Conservation (phyloP, 139 green algal species). For the Chlorella sp. region DNA sequence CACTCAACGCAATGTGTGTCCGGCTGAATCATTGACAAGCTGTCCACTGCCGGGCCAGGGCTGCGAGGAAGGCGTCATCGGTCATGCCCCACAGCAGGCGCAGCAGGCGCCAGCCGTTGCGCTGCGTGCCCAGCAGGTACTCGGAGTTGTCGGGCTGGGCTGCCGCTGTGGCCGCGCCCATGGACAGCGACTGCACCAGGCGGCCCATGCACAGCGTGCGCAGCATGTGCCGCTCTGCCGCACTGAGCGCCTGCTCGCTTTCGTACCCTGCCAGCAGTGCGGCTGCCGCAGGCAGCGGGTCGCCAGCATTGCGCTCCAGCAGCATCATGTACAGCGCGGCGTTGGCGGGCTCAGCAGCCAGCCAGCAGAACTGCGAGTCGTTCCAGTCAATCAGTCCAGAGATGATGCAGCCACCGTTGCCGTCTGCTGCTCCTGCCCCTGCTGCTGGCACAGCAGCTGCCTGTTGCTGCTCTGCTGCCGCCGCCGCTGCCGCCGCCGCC, state of each 20-base stretch:
- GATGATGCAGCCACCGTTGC: not conserved
- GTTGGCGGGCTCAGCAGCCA: conserved; percentile 1
- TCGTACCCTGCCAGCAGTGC: conserved; percentile 20
- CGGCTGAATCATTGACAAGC: no score
- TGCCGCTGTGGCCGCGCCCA: conserved; percentile 3
- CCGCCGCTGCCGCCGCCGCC: not conserved
- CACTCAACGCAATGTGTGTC: no score
- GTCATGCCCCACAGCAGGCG: conserved; percentile 37
- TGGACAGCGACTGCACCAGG: conserved; percentile 19
- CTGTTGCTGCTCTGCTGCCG: not conserved
- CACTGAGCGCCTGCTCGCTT: not conserved
- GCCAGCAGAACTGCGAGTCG: conserved; percentile 1
- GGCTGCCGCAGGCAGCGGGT: conserved; percentile 9
- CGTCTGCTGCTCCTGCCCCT: not conserved
- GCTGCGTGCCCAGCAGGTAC: conserved; percentile 36
- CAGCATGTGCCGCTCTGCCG: conserved; percentile 14
- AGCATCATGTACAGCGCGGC: not conserved
- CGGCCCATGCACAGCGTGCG: conserved; percentile 34
- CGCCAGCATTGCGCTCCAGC: not conserved
- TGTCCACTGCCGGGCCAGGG: not conserved
- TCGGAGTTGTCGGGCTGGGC: not conserved
- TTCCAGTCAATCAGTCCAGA: conserved; percentile 31
- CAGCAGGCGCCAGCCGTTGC: conserved; percentile 36
- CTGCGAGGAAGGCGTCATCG: not conserved
- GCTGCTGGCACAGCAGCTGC: not conserved